These are phyloP conservation scores for Taphrina communis DNA, from an alignment of 1,139 yeast species.

Conservation along the genomic window DNA sequence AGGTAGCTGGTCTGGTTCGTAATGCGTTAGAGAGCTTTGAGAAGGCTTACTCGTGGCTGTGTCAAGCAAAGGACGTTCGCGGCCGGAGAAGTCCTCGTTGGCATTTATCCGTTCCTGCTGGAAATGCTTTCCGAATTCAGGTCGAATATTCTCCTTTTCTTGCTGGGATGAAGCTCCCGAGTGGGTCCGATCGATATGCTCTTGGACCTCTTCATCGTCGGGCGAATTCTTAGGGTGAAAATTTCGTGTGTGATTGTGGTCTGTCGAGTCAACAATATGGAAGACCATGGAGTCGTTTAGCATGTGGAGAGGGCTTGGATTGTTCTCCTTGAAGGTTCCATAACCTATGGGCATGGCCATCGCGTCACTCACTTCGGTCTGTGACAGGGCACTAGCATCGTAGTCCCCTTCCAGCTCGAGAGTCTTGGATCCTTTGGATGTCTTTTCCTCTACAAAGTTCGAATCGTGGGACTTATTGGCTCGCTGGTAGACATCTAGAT, in stretches of 20 bases:
- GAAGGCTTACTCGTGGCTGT: background rate
- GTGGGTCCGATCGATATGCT: background rate
- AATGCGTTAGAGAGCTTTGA: background rate
- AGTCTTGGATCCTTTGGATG: too few relatives aligned
- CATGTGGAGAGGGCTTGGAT: too few relatives aligned
- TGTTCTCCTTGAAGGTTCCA: too few relatives aligned
- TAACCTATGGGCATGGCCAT: too few relatives aligned
- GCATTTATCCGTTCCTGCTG: background rate
- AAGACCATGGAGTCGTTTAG: background rate
- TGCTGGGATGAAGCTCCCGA: background rate
- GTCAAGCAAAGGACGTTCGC: background rate
- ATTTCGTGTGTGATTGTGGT: background rate
- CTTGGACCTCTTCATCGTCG: background rate
- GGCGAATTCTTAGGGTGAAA: background rate
- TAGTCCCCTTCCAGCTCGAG: too few relatives aligned
- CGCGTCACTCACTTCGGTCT: too few relatives aligned
- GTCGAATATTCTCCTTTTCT: constrained; percentile 11
- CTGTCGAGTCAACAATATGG: background rate
- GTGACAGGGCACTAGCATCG: too few relatives aligned
- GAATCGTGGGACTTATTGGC: too few relatives aligned
- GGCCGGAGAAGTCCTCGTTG: background rate
- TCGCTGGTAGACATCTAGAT: too few relatives aligned
- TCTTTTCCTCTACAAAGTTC: too few relatives aligned
- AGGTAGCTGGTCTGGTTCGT: constrained; percentile 1
- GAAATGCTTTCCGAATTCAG: background rate